A percentile compares a stretch with the other conserved stretches of the same genome.
phyloP scores from a whole-genome alignment of 2,329 filamentous ascomycete species.

The Penicillium decumbens region DNA sequence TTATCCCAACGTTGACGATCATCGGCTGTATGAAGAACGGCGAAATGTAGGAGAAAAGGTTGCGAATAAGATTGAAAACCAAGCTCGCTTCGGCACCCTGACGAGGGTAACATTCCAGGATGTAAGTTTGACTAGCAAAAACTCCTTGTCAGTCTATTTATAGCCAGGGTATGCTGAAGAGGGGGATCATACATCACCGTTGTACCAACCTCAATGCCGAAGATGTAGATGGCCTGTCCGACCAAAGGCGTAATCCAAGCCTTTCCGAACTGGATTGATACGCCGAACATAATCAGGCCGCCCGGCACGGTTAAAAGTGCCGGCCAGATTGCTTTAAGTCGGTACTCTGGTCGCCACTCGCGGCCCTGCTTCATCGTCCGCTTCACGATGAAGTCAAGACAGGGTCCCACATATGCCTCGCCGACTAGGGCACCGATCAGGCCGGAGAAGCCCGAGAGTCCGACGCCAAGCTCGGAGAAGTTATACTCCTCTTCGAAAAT shows the following conservation, averaged over 20 bases:
- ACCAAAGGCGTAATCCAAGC: slow-evolving; percentile 7
- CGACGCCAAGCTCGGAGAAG: slow-evolving; percentile 6
- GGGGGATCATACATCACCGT: slow-evolving; percentile 4
- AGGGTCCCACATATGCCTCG: slow-evolving; percentile 4
- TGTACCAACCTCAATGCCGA: slow-evolving; percentile 7
- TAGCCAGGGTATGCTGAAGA: background rate
- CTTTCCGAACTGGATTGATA: slow-evolving; percentile 5
- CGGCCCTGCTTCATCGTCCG: slow-evolving; percentile 2
- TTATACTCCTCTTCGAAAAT: slow-evolving; percentile 6
- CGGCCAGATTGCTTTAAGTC: slow-evolving; percentile 5
- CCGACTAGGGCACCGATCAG: slow-evolving; percentile 4
- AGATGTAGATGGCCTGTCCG: slow-evolving; percentile 6
- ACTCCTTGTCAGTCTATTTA: slow-evolving; percentile 1
- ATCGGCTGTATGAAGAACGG: slow-evolving; percentile 7
- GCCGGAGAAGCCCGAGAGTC: slow-evolving; percentile 7
- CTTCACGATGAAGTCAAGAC: slow-evolving; percentile 5
- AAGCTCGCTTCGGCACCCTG: slow-evolving; percentile 7
- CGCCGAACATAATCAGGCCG: slow-evolving; percentile 6
- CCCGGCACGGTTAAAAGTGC: slow-evolving; percentile 3
- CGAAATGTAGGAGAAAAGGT: slow-evolving; percentile 6
- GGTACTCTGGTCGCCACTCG: slow-evolving; percentile 7
- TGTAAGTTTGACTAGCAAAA: slow-evolving; percentile 5
- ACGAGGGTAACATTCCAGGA: slow-evolving; percentile 7
- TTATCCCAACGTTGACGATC: slow-evolving; percentile 2
- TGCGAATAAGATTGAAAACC: slow-evolving; percentile 7